Base-by-base conservation (phyloP, 2,329 filamentous ascomycete genomes). In the Alternaria atra region DNA sequence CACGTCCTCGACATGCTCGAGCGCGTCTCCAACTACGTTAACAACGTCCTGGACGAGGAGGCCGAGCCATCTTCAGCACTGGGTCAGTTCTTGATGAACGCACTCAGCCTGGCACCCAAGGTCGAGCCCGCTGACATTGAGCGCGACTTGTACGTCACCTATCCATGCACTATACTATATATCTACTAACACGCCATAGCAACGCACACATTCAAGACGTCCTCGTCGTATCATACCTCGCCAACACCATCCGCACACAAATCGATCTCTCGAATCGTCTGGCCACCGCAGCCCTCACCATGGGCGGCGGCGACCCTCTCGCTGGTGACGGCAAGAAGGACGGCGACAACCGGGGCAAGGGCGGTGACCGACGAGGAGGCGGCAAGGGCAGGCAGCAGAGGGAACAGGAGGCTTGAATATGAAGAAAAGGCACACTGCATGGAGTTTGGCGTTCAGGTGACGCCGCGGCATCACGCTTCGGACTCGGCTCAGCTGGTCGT, bases 161-260 rank as follows among this genome's bases (percentile, higher is more conserved):
- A 42, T 35, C 3, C 1, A 3, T n/a, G 9, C 35, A 37, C 5
- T n/a, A 4, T 30, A 6, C n/a, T 15, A 2, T 1, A 8, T 8
- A 17, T 25, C 15, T 60, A 77, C 81, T 77, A 79, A 77, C 44
- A 50, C 25, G 35, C 39, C 4, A 12, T 76, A 88, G 86, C 88
- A 99, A 99, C 89, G 97, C 97, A 85, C 95, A 99, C 84, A 93
- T 99, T 81, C 95, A 99, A 84, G 95, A 99, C 80, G 94, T 99
- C 63, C 89, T 99, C 69, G 94, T 98, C 80, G 94, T 99, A 73
- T 97, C 93, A 70, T 99, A 99, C 85, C 87, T 99, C 68, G 93
- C 95, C 80, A 99, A 98, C 86, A 97, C 93, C 69, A 97, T 98
- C 83, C 93, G 94, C 81, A 98, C 94, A 71, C 95, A 99, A 85